Conservation (phyloP, 2,329 filamentous ascomycete genomes). For the Cladophialophora carrionii region DNA sequence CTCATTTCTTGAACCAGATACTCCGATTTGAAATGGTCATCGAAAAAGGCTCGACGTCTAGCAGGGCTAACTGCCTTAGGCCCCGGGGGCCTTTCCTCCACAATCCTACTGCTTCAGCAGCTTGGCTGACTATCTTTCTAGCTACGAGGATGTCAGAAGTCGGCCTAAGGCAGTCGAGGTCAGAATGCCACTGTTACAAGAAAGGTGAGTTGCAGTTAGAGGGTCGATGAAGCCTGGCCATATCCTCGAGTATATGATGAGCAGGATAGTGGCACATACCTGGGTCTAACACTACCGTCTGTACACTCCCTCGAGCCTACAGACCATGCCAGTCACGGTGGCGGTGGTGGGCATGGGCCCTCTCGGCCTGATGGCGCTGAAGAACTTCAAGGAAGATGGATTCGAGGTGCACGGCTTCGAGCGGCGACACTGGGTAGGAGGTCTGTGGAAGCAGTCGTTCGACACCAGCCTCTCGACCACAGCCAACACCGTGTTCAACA, state of each 20-base stretch:
- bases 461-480: slow-evolving; percentile 44
- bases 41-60: too few relatives aligned
- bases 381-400: slow-evolving; percentile 51
- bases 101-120: too few relatives aligned
- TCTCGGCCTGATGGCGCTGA: slow-evolving; percentile 39
- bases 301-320: not conserved
- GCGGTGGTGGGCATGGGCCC: slow-evolving; percentile 27
- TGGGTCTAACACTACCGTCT: not conserved
- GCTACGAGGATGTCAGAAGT: too few relatives aligned
- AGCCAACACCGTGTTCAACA: slow-evolving; percentile 43
- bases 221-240: too few relatives aligned
- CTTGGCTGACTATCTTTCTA: too few relatives aligned
- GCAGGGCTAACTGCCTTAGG: too few relatives aligned
- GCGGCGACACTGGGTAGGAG: slow-evolving; percentile 48
- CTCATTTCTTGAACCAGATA: not conserved
- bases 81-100: too few relatives aligned
- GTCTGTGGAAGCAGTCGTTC: slow-evolving; percentile 50
- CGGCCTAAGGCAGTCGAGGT: too few relatives aligned
- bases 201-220: too few relatives aligned
- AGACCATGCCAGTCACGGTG: slow-evolving; percentile 21
- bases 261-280: not conserved
- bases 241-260: not conserved
- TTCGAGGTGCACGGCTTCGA: slow-evolving; percentile 51
- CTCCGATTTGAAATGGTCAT: too few relatives aligned
- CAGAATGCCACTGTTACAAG: too few relatives aligned